A percentile compares a stretch with the other conserved stretches of the same genome.
phyloP scores from a whole-genome alignment of 495 filamentous ascomycete genomes.

The Podospora conica region DNA sequence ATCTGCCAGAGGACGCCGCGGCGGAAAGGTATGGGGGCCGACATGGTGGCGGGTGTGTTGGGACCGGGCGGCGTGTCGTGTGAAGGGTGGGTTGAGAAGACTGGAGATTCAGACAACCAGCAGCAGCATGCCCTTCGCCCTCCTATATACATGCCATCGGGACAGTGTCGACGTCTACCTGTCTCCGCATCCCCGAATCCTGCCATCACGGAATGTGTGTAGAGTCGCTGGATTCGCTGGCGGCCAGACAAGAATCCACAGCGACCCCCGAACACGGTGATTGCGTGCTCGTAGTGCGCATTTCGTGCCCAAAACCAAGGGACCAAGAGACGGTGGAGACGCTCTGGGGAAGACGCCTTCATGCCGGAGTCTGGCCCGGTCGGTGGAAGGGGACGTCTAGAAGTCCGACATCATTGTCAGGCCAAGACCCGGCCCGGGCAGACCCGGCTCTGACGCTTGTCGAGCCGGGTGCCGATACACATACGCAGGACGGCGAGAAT shows the following conservation, averaged over 20 bases:
- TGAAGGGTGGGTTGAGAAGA: background rate
- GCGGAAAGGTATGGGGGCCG: background rate
- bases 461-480: background rate
- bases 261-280: background rate
- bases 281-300: background rate
- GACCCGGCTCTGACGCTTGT: background rate
- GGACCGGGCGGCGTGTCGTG: background rate
- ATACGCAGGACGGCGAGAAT: background rate
- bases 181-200: background rate
- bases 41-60: background rate
- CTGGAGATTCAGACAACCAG: background rate
- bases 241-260: background rate
- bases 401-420: background rate
- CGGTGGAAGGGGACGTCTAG: background rate
- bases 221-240: background rate
- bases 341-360: background rate
- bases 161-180: background rate
- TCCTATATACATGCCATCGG: background rate
- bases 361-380: background rate
- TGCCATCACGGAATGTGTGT: background rate
- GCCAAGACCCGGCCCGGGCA: background rate
- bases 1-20: conserved; percentile 51
- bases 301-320: background rate
- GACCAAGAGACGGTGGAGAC: background rate
- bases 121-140: background rate